Base-by-base conservation (phyloP, 2,329 filamentous ascomycete genomes). In the Cylindrodendrum hubeiense region DNA sequence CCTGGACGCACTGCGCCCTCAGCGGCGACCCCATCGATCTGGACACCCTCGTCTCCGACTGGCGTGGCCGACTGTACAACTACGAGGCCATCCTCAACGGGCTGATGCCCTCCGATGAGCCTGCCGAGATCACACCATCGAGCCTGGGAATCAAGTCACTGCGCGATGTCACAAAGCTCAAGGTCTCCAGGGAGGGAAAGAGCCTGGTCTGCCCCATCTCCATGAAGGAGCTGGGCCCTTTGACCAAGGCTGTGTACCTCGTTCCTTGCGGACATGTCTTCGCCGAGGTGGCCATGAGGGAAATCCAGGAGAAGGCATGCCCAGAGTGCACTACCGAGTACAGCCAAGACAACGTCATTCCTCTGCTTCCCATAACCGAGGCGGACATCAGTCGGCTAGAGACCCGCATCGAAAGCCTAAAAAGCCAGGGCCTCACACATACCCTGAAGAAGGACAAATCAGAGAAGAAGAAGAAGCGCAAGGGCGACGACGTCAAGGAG, bases 261-360 rank as follows among this genome's bases (percentile, higher is more conserved):
- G 93, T 98, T 5, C 96, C 96, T 0, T 99, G 96, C 75, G 97
- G 96, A 0, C 97, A 99, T 83, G 95, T 93, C 1, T 98, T 98
- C 80, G 91, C 93, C 1, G 94, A 97, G 66, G 89, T 90, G 57
- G 94, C 94, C 8, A 90, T 98, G 70, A 92, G 91, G 71, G 93
- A 96, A 79, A 89, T 97, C n/a, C 77, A 82, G 3, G 91, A 92
- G 68, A 83, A 85, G 28, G 75, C 78, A 0, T 91, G 89, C 62
- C 87, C 89, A 0, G 87, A 95, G 81, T 99, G 96, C 79, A 93
- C 91, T 70, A 89, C 90, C 61, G 74, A 85, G 0, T 98, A 96
- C 75, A 87, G 88, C 22, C 79, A 86, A 24, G 89, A 92, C 30
- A 93, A 98, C 72, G 82, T 97, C 19, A 90, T 99, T n/a, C 84